A percentile compares a stretch with the other conserved stretches of the same genome.
Evolutionary conservation across 805 yeast species (phyloP).

Genomic region (Starmerella tilneyi): DNA sequence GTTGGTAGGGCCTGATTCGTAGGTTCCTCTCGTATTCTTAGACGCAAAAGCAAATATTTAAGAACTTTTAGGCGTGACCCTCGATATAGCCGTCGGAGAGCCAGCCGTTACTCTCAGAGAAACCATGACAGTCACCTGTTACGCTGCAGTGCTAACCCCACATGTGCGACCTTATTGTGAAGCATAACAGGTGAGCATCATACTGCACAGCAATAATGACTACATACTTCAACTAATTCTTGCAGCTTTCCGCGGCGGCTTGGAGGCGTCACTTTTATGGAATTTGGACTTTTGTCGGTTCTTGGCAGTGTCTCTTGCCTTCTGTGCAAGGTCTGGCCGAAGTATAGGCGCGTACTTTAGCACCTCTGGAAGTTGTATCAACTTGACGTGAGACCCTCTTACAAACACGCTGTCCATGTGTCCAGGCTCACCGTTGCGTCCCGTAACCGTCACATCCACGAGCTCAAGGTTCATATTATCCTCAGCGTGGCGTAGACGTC

Average conservation of each 20-base stretch:
- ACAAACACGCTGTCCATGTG: constrained; percentile 78
- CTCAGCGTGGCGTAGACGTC: constrained; percentile 70
- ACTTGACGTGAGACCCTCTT: constrained; percentile 81
- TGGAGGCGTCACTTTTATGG: neutral
- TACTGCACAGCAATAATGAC: neutral
- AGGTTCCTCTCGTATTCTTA: no score
- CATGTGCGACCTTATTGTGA: neutral
- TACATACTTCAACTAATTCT: neutral
- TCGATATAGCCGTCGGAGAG: no score
- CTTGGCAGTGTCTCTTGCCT: constrained; percentile 5
- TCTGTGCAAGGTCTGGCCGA: constrained; percentile 32
- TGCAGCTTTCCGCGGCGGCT: constrained; percentile 1
- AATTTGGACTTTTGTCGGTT: neutral
- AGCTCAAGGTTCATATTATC: constrained; percentile 91
- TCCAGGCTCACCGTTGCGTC: constrained; percentile 60
- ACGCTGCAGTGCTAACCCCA: no score
- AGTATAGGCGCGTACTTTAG: constrained; percentile 81
- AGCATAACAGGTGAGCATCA: neutral
- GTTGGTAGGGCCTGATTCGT: no score
- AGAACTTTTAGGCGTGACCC: no score
- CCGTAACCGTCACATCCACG: constrained; percentile 69
- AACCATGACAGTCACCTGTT: no score
- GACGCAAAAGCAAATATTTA: no score
- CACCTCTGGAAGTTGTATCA: constrained; percentile 80
- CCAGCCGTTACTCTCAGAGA: no score